A percentile compares a stretch with the other conserved stretches of the same genome.
phyloP scores from a whole-genome alignment of 768 basidiomycete genomes.

The Serpula lacrymans region DNA sequence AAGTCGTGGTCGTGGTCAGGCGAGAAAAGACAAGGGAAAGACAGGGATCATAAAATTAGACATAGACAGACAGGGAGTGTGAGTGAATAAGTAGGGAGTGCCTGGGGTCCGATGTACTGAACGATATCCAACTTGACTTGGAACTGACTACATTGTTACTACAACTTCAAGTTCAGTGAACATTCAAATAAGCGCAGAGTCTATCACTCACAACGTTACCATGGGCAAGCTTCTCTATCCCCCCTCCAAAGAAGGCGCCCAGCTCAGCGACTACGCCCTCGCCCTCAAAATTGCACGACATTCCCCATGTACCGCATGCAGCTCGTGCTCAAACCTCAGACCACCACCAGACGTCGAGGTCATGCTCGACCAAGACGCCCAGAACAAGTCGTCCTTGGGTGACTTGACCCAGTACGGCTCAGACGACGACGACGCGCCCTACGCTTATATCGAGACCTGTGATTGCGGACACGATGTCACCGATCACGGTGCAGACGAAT shows the following conservation, averaged over 20 bases:
- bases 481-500: constrained; percentile 66
- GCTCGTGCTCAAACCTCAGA: constrained; percentile 64
- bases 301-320: constrained; percentile 64
- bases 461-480: constrained; percentile 64
- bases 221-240: constrained; percentile 73
- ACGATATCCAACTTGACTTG: too few relatives aligned
- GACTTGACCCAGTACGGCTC: constrained; percentile 66
- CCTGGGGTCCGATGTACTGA: too few relatives aligned
- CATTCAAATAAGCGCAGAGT: too few relatives aligned
- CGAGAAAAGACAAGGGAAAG: too few relatives aligned
- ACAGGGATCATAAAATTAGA: too few relatives aligned
- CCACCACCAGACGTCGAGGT: constrained; percentile 60
- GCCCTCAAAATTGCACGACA: constrained; percentile 83
- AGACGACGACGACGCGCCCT: constrained; percentile 58
- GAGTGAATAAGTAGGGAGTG: too few relatives aligned
- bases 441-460: constrained; percentile 57
- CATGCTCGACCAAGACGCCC: constrained; percentile 46
- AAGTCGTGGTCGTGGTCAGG: too few relatives aligned
- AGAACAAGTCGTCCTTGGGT: constrained; percentile 45
- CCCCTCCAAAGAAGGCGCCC: constrained; percentile 46
- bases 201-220: too few relatives aligned
- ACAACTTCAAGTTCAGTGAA: too few relatives aligned
- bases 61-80: too few relatives aligned
- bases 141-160: too few relatives aligned
- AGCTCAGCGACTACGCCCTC: constrained; percentile 47